Evolutionary conservation across 192 early-diverging fungal species (phyloP).

Genomic region (Coemansia sp.): DNA sequence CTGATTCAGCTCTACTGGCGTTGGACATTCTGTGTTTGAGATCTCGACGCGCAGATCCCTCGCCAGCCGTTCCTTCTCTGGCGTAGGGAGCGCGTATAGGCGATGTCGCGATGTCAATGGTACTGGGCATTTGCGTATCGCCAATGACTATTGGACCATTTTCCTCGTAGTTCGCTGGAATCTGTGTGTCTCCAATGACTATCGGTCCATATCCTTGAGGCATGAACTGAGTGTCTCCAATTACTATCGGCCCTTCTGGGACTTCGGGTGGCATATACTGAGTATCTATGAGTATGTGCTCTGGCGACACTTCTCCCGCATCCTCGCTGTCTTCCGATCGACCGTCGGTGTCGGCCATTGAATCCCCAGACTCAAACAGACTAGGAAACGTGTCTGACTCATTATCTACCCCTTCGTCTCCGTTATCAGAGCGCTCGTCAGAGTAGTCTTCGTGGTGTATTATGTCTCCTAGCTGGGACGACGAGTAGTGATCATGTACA

Average conservation of each 20-base stretch:
- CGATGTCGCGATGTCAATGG: background rate
- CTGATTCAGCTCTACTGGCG: background rate
- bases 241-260: background rate
- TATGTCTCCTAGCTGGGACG: background rate
- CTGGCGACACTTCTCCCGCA: background rate
- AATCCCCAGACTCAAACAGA: background rate
- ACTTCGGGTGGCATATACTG: background rate
- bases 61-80: background rate
- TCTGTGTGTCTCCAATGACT: conserved; percentile 10
- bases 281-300: background rate
- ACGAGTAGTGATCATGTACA: background rate
- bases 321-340: background rate
- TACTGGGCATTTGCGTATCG: background rate
- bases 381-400: background rate
- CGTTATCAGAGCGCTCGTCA: background rate
- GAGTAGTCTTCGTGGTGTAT: background rate
- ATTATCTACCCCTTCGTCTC: background rate
- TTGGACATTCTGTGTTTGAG: background rate
- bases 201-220: background rate
- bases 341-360: background rate
- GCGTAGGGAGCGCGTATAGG: background rate
- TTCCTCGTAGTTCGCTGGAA: background rate
- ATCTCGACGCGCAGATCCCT: background rate
- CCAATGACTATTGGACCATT: background rate
- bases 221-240: background rate